These are phyloP conservation scores for Scedosporium apiospermum DNA, from an alignment of 2,329 filamentous ascomycete genomes.

Conservation along the genomic window DNA sequence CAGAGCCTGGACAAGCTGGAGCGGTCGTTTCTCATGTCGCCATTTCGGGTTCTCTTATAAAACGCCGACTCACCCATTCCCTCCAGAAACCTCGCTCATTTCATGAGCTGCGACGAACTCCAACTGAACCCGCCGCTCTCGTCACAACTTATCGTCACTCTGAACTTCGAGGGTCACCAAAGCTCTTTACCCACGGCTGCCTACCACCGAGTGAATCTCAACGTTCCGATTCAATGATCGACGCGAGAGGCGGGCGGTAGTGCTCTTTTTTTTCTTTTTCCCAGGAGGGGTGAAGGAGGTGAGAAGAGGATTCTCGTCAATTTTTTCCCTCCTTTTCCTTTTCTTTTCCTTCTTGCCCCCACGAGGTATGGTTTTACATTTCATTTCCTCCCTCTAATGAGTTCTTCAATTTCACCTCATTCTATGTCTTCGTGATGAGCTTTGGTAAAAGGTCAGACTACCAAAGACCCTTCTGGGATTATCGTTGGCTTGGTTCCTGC, in stretches of 20 bases:
- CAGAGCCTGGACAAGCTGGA: neutral
- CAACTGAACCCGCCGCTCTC: neutral
- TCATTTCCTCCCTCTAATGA: neutral
- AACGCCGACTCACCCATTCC: too few relatives aligned
- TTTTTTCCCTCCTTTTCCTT: neutral
- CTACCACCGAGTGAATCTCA: neutral
- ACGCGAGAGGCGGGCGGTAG: neutral
- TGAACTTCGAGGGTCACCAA: neutral
- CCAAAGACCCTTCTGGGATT: conserved; percentile 4
- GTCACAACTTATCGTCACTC: neutral
- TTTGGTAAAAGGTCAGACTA: conserved; percentile 9
- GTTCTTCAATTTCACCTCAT: neutral
- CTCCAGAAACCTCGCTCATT: too few relatives aligned
- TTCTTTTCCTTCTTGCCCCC: too few relatives aligned
- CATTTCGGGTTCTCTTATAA: neutral
- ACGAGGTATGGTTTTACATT: neutral
- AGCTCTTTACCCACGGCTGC: neutral
- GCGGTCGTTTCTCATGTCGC: neutral
- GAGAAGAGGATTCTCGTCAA: neutral
- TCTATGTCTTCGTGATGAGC: conserved; percentile 5
- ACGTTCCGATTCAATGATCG: neutral
- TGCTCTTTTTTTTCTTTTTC: neutral
- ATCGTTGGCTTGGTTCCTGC: neutral
- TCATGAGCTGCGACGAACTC: too few relatives aligned
- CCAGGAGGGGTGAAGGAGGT: conserved; percentile 3